Conservation (phyloP, 2,329 filamentous ascomycete genomes). For the Tolypocladium inflatum region DNA sequence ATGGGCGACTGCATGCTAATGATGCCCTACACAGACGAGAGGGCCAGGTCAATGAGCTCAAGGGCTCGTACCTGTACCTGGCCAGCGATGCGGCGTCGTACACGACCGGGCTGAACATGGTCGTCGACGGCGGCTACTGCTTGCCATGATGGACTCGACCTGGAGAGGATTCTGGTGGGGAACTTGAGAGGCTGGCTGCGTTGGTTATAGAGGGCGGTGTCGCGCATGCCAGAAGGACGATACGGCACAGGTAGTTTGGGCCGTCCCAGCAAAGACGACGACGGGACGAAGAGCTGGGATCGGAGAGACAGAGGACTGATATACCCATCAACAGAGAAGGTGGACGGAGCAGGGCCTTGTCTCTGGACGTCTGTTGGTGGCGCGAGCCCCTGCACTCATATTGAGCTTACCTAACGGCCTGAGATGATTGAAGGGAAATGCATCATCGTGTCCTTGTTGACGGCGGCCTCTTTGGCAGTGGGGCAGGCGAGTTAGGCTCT, state of each 20-base stretch:
- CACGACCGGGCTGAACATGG: conserved; percentile 65
- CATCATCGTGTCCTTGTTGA: neutral
- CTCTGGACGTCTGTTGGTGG: neutral
- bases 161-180: neutral
- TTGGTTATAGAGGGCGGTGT: neutral
- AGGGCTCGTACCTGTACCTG: conserved; percentile 74
- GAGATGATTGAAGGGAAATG: neutral
- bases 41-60: conserved; percentile 64
- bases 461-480: neutral
- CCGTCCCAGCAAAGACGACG: too few species aligned
- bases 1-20: neutral
- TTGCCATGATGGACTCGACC: conserved; percentile 27
- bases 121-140: conserved; percentile 68
- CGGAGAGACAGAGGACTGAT: neutral
- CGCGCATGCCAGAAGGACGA: neutral
- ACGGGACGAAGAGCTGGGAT: neutral
- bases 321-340: neutral
- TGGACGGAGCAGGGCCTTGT: neutral
- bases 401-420: neutral
- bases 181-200: neutral
- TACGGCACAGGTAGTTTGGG: neutral
- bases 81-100: conserved; percentile 76
- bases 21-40: conserved; percentile 41
- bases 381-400: too few species aligned
- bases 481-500: neutral